phyloP scores from a whole-genome alignment of 2,329 filamentous ascomycete species.

The Sarocladium brachiariae region DNA sequence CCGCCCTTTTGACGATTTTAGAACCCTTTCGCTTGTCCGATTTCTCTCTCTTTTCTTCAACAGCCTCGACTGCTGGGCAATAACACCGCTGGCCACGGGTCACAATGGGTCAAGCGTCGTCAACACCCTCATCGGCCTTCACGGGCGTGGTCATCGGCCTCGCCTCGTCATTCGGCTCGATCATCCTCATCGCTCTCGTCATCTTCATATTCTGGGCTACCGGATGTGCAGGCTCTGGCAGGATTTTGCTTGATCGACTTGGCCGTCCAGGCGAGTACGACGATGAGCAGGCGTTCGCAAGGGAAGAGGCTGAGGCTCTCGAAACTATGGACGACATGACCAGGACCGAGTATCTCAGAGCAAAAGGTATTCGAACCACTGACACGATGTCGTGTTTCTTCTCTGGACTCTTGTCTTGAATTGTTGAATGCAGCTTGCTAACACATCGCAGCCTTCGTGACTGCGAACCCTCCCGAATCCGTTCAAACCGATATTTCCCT shows the following conservation, averaged over 20 bases:
- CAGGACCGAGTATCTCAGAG: conserved; percentile 82
- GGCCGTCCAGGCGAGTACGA: conserved; percentile 93
- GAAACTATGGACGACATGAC: conserved; percentile 94
- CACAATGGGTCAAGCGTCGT: conserved; percentile 21
- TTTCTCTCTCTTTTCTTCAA: neutral
- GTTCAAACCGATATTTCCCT: conserved; percentile 94
- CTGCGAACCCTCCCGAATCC: conserved; percentile 91
- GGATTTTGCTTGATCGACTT: conserved; percentile 89
- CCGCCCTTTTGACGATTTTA: neutral
- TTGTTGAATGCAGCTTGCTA: neutral
- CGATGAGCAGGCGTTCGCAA: conserved; percentile 89
- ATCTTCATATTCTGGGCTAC: conserved; percentile 89
- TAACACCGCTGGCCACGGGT: conserved; percentile 10
- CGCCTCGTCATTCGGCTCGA: conserved; percentile 88
- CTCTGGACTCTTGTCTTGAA: neutral
- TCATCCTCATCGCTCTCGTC: conserved; percentile 72
- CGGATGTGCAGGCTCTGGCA: conserved; percentile 63
- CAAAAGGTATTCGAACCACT: conserved; percentile 65
- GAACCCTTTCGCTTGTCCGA: neutral
- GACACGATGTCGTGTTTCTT: neutral
- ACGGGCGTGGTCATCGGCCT: conserved; percentile 90
- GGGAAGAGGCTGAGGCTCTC: conserved; percentile 90
- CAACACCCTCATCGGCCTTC: conserved; percentile 38
- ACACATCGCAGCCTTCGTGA: conserved; percentile 66
- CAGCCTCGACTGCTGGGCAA: neutral